phyloP scores from a whole-genome alignment of 805 yeast genomes.

The Saccharomycopsis synnaedendra region DNA sequence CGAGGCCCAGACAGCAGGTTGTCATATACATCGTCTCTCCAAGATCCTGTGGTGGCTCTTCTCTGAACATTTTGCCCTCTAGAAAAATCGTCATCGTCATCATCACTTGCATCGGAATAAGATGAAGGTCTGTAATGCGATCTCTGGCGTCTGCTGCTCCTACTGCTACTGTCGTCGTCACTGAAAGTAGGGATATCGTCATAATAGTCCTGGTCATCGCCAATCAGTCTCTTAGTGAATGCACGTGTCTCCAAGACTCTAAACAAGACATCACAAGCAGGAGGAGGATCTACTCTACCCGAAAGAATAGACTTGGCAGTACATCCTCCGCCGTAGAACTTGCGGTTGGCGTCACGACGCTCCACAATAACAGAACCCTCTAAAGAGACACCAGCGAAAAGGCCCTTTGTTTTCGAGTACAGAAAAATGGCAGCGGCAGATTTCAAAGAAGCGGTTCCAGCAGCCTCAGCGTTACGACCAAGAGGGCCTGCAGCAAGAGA shows the following conservation, averaged over 20 bases:
- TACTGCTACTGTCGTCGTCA: constrained; percentile 35
- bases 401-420: constrained; percentile 91
- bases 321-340: constrained; percentile 81
- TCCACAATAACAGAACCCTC: constrained; percentile 97
- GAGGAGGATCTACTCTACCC: constrained; percentile 89
- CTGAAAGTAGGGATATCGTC: constrained; percentile 70
- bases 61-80: constrained; percentile 3
- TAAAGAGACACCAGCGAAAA: constrained; percentile 93
- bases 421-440: constrained; percentile 86
- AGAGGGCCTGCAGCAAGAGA: constrained; percentile 96
- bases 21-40: constrained; percentile 89
- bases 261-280: constrained; percentile 79
- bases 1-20: constrained; percentile 29
- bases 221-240: constrained; percentile 46
- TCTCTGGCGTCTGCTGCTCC: constrained; percentile 20
- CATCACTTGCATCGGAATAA: constrained; percentile 20
- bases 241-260: constrained; percentile 79
- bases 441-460: constrained; percentile 83
- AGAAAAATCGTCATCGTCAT: constrained; percentile 20
- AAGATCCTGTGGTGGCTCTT: constrained; percentile 31
- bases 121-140: constrained; percentile 11
- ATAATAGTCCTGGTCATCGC: constrained; percentile 50
- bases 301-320: constrained; percentile 78
- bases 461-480: constrained; percentile 96
- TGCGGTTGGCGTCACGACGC: constrained; percentile 93